Base-by-base conservation (phyloP, 2,329 filamentous ascomycete species). In the Stagonosporopsis tanaceti region DNA sequence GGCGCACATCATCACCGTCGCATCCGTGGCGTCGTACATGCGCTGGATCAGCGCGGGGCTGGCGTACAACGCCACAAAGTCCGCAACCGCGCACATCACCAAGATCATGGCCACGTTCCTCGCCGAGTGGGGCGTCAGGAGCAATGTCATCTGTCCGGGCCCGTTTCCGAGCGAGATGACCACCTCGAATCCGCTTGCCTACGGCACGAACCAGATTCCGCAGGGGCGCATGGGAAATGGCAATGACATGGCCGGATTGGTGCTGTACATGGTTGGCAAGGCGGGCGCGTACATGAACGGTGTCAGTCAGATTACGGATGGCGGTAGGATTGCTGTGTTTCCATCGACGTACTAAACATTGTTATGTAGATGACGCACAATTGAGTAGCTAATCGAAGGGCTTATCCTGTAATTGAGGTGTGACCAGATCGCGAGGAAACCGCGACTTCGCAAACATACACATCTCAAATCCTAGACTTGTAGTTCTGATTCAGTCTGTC, bases 221-320 rank as follows among this genome's bases (percentile, higher is more conserved):
- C 74, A 74, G 64, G 79, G 76, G 0, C 54, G 80, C 17, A 70
- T 76, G 64, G 79, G 80, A 0, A 65, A 63, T 4, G 62, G 70
- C 9, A 79, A 82, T 38, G 83, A 85, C 59, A 74, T 85, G 30
- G 79, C 78, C 0, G 82, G 80, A 14, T 73, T 82, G 15, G 75
- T 83, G 2, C 55, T 84, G 35, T 86, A 83, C 58, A 70, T 86
- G 50, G 78, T 83, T 9, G 78, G 80, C 3, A 81, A 80, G 38
- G 79, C 79, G 6, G 82, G 82, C 1, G 77, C 76, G 12, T 87
- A 85, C 69, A 75, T 82, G 47, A 86, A 86, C 69, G 85, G 85
- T 0, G 79, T 75, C 52, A 75, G 83, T 15, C 77, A 82, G 48
- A 68, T 84, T 2, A 76, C 78, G 7, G 80, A 82, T 70, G 80